Evolutionary conservation across 2,329 filamentous ascomycete genomes (phyloP), one percentile per base, ranked within the genome.

Genomic region (Fusarium protoensiforme): DNA sequence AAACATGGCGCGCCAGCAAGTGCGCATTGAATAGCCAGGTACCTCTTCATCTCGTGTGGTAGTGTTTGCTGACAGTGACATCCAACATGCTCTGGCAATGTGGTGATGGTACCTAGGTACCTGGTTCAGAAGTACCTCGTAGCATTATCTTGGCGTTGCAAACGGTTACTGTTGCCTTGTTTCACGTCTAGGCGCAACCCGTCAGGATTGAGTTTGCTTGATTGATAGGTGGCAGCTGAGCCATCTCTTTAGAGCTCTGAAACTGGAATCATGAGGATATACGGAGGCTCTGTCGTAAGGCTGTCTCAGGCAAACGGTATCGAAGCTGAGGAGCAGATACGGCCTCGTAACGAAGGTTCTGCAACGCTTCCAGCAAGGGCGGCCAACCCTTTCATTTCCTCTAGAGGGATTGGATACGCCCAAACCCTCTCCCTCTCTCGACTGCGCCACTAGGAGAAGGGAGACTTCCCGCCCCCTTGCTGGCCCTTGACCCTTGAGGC

Each of bases 371-470:
- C 53, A 18, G 53, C 74, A 61, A 67, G 65, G 75, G 65, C 65
- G 46, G 61, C 41, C 48, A 65, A 67, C 73, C 76, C 76, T 78
- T 77, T 78, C 76, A 78, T 78, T 78, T 77, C 60, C 67, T 54
- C 27, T 20, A 31, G 46, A 53, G 46, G 18, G 46, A 53, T 53
- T 53, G 46, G 36, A 27, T 18, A 48, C 56, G 27, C 65, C 63
- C 58, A 43, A 38, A 65, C 67, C 62, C 33, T 61, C 54, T 66
- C 43, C 57, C 60, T 68, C 61, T 68, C 64, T 61, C 48, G 58
- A 65, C 69, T 77, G 63, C 63, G 60, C 61, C 61, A 64, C 67
- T 46, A 58, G 48, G 43, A 62, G 64, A 51, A 65, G 64, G 66
- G 43, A 74, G 57, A 53, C 27, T 53, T 10, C 27, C 46, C 46